These are phyloP conservation scores for Stachybotrys chlorohalonatus DNA, from an alignment of 2,329 filamentous ascomycete genomes.

Conservation along the genomic window DNA sequence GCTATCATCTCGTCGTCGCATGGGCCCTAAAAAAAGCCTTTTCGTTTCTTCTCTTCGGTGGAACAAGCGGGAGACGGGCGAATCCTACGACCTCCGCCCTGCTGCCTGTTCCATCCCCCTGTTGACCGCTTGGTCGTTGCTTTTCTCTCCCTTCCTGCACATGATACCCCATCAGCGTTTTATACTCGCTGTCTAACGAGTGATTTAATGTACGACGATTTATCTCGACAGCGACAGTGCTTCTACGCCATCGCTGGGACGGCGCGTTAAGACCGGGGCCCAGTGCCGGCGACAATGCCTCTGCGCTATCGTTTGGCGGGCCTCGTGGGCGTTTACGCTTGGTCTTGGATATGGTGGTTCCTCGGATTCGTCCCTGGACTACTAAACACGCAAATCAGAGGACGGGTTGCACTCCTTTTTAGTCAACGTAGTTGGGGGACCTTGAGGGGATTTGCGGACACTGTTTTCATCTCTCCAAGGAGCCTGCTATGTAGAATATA, in stretches of 20 bases:
- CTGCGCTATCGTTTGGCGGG: constrained; percentile 41
- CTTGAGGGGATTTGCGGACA: neutral
- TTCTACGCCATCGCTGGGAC: constrained; percentile 47
- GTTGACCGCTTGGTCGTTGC: neutral
- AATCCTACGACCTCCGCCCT: too few relatives aligned
- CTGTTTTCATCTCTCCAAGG: neutral
- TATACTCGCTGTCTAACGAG: constrained; percentile 35
- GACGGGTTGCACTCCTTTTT: too few relatives aligned
- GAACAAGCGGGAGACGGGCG: too few relatives aligned
- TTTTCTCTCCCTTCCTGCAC: constrained; percentile 14
- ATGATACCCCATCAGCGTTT: constrained; percentile 37
- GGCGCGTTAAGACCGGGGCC: constrained; percentile 41
- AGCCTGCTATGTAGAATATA: neutral
- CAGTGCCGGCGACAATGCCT: constrained; percentile 40
- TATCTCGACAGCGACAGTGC: constrained; percentile 45
- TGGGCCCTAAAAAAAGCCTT: constrained; percentile 7
- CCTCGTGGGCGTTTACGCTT: constrained; percentile 35
- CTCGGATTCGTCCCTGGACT: too few relatives aligned
- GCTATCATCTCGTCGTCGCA: constrained; percentile 29
- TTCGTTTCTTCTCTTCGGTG: constrained; percentile 7
- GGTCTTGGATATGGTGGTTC: constrained; percentile 4
- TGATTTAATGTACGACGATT: constrained; percentile 7
- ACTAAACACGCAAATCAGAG: too few relatives aligned
- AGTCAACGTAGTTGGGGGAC: too few relatives aligned
- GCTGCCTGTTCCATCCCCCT: too few relatives aligned